Base-by-base conservation (phyloP, 495 filamentous ascomycete genomes). In the Gamarada debralockiae region DNA sequence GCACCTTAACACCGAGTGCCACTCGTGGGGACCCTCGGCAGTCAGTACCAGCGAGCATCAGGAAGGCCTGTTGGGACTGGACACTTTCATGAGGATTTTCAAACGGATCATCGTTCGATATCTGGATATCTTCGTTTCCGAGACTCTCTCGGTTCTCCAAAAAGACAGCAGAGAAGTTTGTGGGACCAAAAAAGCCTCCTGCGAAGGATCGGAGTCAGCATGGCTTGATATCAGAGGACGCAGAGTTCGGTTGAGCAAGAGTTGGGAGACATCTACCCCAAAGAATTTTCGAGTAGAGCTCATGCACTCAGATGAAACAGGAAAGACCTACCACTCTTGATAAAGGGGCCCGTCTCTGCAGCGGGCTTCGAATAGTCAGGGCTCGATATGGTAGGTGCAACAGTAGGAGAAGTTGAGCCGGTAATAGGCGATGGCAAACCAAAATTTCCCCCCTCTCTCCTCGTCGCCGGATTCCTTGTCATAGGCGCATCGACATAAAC, bases 91-190 rank as follows among this genome's bases (percentile, higher is more conserved):
- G 46, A 7, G 52, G 48, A 1, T 42, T 31, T 12, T 48, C 29
- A 31, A 52, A 56, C 12, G 59, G 43, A 9, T 47, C 52, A 9
- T 57, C 55, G 27, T 56, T 59, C 9, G 56, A 50, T 9, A 58
- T 50, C 8, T 53, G 48, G 5, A 56, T 51, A 12, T 49, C 45
- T 12, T 25, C 29, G 20, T 51, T 45, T 15, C 48, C 59, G 4
- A 62, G 34, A 41, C 53, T 56, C 14, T 55, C 44, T n/a, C 44
- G 20, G 20, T 62, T 62, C 29, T 62, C 59, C n/a, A 56, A 25
- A 40, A 62, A 62, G 17, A 59, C 55, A 21, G 59, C 59, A 1
- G 55, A 58, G 52, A 62, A 62, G 37, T 51, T 58, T 8, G 55
- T 62, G 15, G 59, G 59, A 14, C 59, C 57, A 48, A 46, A 12